Evolutionary conservation across 352 stramenopile species (phyloP).

Genomic region (Pythium scleroteichum): DNA sequence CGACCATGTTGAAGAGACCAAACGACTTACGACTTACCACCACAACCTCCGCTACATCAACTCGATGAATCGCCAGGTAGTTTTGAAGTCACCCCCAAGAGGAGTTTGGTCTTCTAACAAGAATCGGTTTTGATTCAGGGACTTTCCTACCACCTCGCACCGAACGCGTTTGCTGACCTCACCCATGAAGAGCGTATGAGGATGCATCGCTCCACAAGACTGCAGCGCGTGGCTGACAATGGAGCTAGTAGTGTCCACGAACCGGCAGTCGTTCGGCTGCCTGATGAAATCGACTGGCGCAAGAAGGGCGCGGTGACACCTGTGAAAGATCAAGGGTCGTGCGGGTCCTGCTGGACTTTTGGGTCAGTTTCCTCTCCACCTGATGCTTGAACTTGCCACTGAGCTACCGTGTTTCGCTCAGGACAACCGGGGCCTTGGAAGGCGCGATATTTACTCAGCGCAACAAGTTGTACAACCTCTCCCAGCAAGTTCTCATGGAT

Average conservation of each 20-base stretch:
- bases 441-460: constrained; percentile 68
- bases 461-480: constrained; percentile 81
- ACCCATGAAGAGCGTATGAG: constrained; percentile 64
- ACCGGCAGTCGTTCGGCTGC: constrained; percentile 32
- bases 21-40: constrained; percentile 72
- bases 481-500: constrained; percentile 89
- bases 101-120: neutral
- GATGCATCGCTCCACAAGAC: constrained; percentile 41
- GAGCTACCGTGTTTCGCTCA: constrained; percentile 7
- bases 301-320: constrained; percentile 83
- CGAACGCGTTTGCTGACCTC: constrained; percentile 87
- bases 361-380: constrained; percentile 35
- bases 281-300: constrained; percentile 87
- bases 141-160: constrained; percentile 67
- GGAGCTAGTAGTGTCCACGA: constrained; percentile 50
- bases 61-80: constrained; percentile 77
- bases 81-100: too few species aligned
- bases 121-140: constrained; percentile 34
- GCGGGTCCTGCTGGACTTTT: constrained; percentile 93
- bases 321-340: constrained; percentile 91
- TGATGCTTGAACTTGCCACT: too few species aligned
- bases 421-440: constrained; percentile 80
- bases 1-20: constrained; percentile 40
- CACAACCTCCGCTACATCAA: constrained; percentile 88
- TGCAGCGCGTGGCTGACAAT: constrained; percentile 67